Conservation (phyloP, 192 early-diverging fungal genomes). For the Backusella luteola region DNA sequence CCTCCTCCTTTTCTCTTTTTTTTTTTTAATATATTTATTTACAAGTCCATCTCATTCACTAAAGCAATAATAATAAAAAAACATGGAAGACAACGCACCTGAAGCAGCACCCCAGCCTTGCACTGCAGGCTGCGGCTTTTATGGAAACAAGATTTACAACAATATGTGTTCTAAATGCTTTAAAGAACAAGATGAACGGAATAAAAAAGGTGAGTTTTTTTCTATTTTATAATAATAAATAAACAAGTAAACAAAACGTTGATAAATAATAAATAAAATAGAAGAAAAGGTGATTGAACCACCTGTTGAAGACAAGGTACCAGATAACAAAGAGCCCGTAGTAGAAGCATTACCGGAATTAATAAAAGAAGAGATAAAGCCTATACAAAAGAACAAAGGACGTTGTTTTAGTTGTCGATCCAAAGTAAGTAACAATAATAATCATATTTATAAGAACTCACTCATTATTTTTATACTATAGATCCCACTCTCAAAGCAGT, state of each 20-base stretch:
- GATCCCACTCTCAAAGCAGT: constrained; percentile 76
- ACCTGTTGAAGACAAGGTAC: neutral
- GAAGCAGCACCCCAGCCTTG: constrained; percentile 59
- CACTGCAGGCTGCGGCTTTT: constrained; percentile 72
- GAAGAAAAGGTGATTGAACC: neutral
- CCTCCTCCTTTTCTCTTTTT: neutral
- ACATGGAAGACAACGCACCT: constrained; percentile 70
- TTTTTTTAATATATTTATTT: neutral
- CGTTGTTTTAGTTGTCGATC: constrained; percentile 66
- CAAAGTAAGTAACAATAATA: constrained; percentile 37
- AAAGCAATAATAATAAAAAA: neutral
- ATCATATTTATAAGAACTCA: too few relatives aligned
- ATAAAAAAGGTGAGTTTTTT: constrained; percentile 9
- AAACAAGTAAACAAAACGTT: neutral
- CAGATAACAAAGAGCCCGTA: neutral
- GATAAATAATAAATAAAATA: neutral
- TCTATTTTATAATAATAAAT: neutral
- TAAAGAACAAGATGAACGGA: constrained; percentile 49
- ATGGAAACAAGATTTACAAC: constrained; percentile 68
- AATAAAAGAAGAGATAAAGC: constrained; percentile 35
- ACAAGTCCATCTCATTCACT: neutral
- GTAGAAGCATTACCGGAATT: constrained; percentile 3
- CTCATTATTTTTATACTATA: neutral
- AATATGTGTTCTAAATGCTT: constrained; percentile 80
- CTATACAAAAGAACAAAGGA: constrained; percentile 64